Evolutionary conservation across 2,329 filamentous ascomycete species (phyloP).

Genomic region (Colletotrichum sublineola): DNA sequence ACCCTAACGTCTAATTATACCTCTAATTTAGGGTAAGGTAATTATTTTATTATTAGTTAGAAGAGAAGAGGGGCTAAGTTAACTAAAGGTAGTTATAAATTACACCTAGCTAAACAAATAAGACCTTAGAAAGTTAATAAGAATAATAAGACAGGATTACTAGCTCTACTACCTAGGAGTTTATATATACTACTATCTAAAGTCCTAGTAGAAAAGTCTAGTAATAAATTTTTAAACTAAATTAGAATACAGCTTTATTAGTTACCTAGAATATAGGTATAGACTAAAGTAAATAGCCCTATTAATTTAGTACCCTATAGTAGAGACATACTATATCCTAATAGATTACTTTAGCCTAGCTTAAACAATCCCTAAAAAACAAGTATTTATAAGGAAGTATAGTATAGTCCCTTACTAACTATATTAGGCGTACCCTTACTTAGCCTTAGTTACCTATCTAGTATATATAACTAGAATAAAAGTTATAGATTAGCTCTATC

Average conservation of each 20-base stretch:
- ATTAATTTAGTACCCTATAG: background rate
- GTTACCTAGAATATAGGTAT: background rate
- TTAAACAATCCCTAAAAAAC: too few species aligned
- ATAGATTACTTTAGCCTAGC: too few species aligned
- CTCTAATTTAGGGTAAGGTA: background rate
- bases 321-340: background rate
- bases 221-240: background rate
- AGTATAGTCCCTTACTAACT: too few species aligned
- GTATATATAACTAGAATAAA: too few species aligned
- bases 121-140: background rate
- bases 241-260: background rate
- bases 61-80: too few species aligned
- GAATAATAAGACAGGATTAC: background rate
- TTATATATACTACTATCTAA: background rate
- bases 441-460: too few species aligned
- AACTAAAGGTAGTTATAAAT: background rate
- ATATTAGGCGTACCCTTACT: too few species aligned
- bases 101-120: background rate
- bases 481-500: too few species aligned
- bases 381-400: too few species aligned
- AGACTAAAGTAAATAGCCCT: background rate
- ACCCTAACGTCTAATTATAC: background rate
- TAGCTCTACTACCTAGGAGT: slow-evolving; percentile 10
- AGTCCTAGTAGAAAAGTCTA: background rate
- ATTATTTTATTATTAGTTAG: background rate